These are phyloP conservation scores for Russula vinacea DNA, from an alignment of 768 basidiomycete species.

Conservation along the genomic window DNA sequence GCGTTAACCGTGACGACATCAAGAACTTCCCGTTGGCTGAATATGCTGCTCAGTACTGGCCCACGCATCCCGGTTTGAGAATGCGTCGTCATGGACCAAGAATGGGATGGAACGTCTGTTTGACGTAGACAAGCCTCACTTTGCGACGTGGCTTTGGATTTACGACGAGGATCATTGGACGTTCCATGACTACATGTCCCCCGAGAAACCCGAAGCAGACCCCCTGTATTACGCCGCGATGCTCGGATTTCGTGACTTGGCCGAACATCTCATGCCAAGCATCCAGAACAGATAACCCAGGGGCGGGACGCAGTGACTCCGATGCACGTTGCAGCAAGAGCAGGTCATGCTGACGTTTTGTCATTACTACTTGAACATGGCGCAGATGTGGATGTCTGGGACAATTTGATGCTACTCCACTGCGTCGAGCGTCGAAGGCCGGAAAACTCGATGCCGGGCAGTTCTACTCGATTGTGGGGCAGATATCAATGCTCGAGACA, in stretches of 20 bases:
- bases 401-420: not conserved
- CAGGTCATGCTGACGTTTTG: not conserved
- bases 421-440: not conserved
- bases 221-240: not conserved
- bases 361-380: not conserved
- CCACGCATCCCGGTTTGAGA: too few relatives aligned
- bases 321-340: not conserved
- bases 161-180: not conserved
- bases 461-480: not conserved
- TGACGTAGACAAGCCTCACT: not conserved
- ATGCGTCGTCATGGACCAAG: too few relatives aligned
- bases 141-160: not conserved
- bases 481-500: not conserved
- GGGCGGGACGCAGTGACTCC: not conserved
- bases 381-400: not conserved
- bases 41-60: too few relatives aligned
- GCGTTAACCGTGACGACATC: too few relatives aligned
- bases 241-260: constrained; percentile 5
- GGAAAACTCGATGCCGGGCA: not conserved
- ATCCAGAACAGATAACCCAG: not conserved
- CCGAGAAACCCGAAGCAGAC: not conserved
- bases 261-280: not conserved
- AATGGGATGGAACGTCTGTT: too few relatives aligned
- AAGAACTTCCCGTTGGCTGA: too few relatives aligned
- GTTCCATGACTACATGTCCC: not conserved